These are phyloP conservation scores for Myxozyma mucilagina DNA, from an alignment of 805 yeast species.

Conservation along the genomic window DNA sequence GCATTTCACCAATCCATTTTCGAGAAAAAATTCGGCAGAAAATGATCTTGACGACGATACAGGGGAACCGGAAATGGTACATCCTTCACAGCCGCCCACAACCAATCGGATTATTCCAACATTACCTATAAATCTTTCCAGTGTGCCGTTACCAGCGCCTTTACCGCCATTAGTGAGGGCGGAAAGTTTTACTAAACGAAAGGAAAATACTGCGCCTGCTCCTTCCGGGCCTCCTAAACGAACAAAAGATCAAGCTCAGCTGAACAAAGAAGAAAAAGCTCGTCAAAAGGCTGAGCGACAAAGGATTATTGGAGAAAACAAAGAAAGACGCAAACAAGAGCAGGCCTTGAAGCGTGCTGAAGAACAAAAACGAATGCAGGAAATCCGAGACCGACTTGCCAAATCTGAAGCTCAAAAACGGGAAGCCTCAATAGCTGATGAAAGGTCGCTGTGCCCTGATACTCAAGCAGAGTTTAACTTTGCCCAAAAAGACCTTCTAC, in stretches of 20 bases:
- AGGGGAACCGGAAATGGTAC: constrained; percentile 10
- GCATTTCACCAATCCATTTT: neutral
- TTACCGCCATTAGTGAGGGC: neutral
- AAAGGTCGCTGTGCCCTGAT: constrained; percentile 5
- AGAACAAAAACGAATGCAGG: constrained; percentile 14
- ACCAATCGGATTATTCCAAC: neutral
- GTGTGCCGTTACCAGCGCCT: neutral
- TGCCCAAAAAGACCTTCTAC: constrained; percentile 12
- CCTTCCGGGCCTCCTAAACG: constrained; percentile 3
- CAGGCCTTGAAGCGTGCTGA: constrained; percentile 13
- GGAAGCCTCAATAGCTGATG: neutral
- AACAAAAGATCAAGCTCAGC: constrained; percentile 13
- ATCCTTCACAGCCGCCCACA: constrained; percentile 12
- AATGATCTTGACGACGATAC: neutral
- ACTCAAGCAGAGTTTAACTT: constrained; percentile 12
- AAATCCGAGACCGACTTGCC: constrained; percentile 18
- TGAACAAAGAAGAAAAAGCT: constrained; percentile 17
- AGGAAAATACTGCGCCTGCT: neutral
- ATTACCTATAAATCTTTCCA: neutral
- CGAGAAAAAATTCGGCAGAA: neutral
- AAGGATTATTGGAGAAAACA: constrained; percentile 8
- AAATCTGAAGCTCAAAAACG: constrained; percentile 1
- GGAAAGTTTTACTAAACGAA: neutral
- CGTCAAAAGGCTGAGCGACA: constrained; percentile 15
- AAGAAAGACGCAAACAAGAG: constrained; percentile 11